Evolutionary conservation across 352 stramenopile genomes (phyloP).

Genomic region (Pythium inflatum): DNA sequence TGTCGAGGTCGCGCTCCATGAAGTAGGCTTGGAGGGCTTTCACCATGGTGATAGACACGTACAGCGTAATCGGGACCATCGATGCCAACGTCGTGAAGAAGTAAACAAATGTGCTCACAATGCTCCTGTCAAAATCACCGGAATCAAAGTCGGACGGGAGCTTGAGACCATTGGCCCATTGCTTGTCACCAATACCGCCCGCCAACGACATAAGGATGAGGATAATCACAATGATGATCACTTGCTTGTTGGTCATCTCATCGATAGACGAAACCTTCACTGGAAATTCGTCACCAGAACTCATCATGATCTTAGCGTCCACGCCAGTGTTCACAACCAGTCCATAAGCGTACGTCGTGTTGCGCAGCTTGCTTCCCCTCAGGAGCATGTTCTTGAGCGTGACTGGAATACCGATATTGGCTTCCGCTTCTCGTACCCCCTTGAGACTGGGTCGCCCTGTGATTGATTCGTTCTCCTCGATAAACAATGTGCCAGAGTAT

Average conservation of each 20-base stretch:
- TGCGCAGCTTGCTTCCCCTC: constrained; percentile 88
- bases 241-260: constrained; percentile 85
- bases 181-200: constrained; percentile 60
- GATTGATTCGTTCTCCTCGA: constrained; percentile 49
- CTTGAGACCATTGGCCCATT: constrained; percentile 64
- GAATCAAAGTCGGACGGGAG: constrained; percentile 43
- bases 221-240: constrained; percentile 71
- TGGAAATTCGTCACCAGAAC: constrained; percentile 77
- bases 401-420: constrained; percentile 42
- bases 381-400: constrained; percentile 91
- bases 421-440: no score
- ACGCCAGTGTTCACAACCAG: constrained; percentile 94
- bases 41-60: constrained; percentile 89
- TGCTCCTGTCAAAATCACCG: constrained; percentile 65
- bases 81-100: constrained; percentile 84
- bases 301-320: constrained; percentile 94
- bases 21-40: constrained; percentile 90
- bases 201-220: constrained; percentile 71
- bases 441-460: constrained; percentile 19
- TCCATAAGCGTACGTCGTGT: constrained; percentile 88
- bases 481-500: constrained; percentile 73
- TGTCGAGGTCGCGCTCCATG: constrained; percentile 84
- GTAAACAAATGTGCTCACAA: constrained; percentile 78
- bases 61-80: constrained; percentile 89
- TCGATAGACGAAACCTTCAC: constrained; percentile 86